Evolutionary conservation across 192 early-diverging fungal genomes (phyloP).

Genomic region (Entophlyctis helioformis): DNA sequence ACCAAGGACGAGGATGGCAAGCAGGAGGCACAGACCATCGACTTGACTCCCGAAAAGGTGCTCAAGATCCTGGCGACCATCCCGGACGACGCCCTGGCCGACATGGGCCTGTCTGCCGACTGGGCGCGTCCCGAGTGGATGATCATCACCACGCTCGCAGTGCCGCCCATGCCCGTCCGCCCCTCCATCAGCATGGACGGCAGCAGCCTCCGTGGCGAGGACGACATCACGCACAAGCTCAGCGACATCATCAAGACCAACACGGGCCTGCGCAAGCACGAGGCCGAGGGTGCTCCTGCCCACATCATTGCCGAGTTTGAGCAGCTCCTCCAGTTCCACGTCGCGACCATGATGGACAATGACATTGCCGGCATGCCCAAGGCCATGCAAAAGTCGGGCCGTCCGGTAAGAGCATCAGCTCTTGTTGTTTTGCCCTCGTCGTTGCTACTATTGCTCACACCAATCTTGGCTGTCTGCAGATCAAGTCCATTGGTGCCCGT

Average conservation of each 20-base stretch:
- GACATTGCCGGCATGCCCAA: conserved; percentile 84
- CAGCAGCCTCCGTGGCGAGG: conserved; percentile 67
- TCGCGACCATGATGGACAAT: conserved; percentile 97
- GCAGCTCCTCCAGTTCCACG: conserved; percentile 81
- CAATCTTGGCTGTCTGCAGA: conserved; percentile 13
- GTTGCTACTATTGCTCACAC: too few relatives aligned
- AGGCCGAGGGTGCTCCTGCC: conserved; percentile 75
- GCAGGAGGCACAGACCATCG: conserved; percentile 16
- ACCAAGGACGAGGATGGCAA: conserved; percentile 9
- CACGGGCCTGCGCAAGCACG: conserved; percentile 61
- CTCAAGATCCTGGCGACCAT: conserved; percentile 78
- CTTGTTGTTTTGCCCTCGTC: neutral
- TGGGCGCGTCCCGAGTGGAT: conserved; percentile 98
- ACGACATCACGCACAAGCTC: conserved; percentile 94
- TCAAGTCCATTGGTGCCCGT: conserved; percentile 90
- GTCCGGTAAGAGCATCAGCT: conserved; percentile 52
- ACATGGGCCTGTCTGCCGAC: conserved; percentile 79
- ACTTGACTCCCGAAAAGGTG: conserved; percentile 61
- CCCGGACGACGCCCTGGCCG: conserved; percentile 66
- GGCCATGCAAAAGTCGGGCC: conserved; percentile 82
- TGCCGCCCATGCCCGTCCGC: conserved; percentile 92
- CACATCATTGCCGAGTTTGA: conserved; percentile 86
- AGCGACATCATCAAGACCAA: conserved; percentile 91
- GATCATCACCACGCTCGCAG: conserved; percentile 86
- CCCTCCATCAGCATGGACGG: conserved; percentile 94